phyloP scores from a whole-genome alignment of 2,329 filamentous ascomycete genomes.

The Epichloe amarillans region DNA sequence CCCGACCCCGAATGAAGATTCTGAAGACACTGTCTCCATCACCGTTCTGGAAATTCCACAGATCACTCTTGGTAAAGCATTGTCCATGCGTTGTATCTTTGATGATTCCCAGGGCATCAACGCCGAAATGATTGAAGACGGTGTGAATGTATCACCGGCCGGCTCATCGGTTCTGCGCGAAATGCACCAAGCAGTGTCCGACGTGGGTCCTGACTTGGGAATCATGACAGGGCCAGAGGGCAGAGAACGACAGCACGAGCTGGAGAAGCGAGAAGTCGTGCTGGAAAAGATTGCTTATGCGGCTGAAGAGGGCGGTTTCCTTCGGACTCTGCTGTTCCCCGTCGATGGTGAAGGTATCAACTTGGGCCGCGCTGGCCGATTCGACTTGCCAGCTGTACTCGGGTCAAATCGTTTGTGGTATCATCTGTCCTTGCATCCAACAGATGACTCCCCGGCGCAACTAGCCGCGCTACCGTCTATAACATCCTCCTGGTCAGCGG shows the following conservation, averaged over 20 bases:
- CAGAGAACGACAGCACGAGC: conserved; percentile 61
- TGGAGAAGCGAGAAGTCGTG: conserved; percentile 70
- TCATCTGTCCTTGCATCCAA: conserved; percentile 82
- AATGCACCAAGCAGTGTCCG: conserved; percentile 69
- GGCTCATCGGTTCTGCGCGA: conserved; percentile 78
- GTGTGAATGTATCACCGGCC: conserved; percentile 58
- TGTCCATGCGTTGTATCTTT: conserved; percentile 83
- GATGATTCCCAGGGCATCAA: conserved; percentile 92
- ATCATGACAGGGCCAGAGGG: conserved; percentile 54
- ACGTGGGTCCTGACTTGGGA: conserved; percentile 67
- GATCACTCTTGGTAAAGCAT: conserved; percentile 67
- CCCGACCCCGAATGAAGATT: conserved; percentile 56
- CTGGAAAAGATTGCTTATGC: conserved; percentile 80
- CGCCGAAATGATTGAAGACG: conserved; percentile 92
- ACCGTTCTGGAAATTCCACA: conserved; percentile 79
- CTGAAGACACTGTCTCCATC: conserved; percentile 73
- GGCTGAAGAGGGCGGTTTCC: conserved; percentile 67
- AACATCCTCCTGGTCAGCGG: conserved; percentile 85
- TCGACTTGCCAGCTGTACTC: conserved; percentile 63
- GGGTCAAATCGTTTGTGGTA: conserved; percentile 89
- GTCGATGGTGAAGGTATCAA: conserved; percentile 64
- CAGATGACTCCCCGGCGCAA: conserved; percentile 66
- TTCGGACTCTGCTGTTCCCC: conserved; percentile 73
- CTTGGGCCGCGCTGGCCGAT: conserved; percentile 62
- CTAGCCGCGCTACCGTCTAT: conserved; percentile 59